Conservation (phyloP, 257 asterid genomes). For the Nicotiana paniculata region DNA sequence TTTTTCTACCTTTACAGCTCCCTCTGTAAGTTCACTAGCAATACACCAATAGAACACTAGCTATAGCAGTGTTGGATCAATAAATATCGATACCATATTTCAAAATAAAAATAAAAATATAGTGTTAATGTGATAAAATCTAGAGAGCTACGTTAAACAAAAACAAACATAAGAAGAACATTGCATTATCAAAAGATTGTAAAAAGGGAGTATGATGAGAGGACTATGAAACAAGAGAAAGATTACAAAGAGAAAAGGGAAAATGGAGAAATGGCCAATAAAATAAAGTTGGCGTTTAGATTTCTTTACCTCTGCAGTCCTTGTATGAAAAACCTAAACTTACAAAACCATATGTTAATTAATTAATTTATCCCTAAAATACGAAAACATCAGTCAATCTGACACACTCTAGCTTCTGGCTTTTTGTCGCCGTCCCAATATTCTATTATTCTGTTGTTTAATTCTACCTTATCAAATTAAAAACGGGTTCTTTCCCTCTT, state of each 20-base stretch:
- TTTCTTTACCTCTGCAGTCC: conserved; percentile 9
- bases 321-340: background rate
- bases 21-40: no score
- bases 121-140: no score
- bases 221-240: background rate
- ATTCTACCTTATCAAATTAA: background rate
- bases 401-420: background rate
- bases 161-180: background rate
- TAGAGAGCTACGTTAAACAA: no score
- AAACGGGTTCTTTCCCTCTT: background rate
- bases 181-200: background rate
- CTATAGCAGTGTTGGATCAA: no score
- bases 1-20: no score
- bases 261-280: background rate
- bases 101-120: no score
- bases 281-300: background rate
- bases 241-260: conserved; percentile 1
- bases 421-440: conserved; percentile 23
- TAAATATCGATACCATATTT: no score
- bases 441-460: background rate
- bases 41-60: no score
- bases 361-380: background rate
- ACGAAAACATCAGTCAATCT: conserved; percentile 14
- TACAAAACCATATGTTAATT: background rate
- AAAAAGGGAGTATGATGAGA: background rate